These are phyloP conservation scores for Sungouiozyma intestinalis DNA, from an alignment of 805 yeast species.

Conservation along the genomic window DNA sequence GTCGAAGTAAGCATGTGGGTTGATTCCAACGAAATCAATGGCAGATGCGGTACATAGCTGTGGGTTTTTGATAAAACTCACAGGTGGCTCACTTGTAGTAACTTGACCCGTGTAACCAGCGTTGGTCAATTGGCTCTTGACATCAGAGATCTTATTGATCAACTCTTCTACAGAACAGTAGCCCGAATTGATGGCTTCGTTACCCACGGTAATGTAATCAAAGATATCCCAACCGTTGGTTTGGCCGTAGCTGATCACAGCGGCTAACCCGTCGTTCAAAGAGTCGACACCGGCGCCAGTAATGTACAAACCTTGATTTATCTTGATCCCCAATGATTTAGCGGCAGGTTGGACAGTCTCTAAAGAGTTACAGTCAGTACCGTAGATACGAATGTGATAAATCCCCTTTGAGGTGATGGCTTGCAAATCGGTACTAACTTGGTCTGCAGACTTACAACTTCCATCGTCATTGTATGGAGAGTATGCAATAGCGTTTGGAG, in stretches of 20 bases:
- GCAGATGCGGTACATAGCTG: conserved; percentile 56
- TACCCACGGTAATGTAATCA: conserved; percentile 72
- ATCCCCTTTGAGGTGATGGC: conserved; percentile 54
- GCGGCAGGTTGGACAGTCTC: conserved; percentile 55
- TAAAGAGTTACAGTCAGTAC: conserved; percentile 74
- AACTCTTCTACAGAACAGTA: conserved; percentile 54
- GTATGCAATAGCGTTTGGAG: conserved; percentile 57
- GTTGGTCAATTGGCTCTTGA: conserved; percentile 42
- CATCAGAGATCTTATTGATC: conserved; percentile 50
- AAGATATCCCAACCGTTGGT: conserved; percentile 62
- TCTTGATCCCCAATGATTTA: conserved; percentile 46
- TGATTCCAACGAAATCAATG: conserved; percentile 76
- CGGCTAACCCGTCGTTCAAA: conserved; percentile 48
- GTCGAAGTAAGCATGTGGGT: conserved; percentile 82
- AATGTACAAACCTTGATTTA: conserved; percentile 88
- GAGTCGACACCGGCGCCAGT: conserved; percentile 53
- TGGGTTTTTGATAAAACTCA: conserved; percentile 51
- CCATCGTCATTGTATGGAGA: conserved; percentile 68
- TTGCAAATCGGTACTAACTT: conserved; percentile 49
- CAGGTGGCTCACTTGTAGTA: conserved; percentile 90
- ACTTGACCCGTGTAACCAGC: conserved; percentile 74
- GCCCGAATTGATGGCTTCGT: conserved; percentile 69
- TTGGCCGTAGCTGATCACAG: conserved; percentile 41
- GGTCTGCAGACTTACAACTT: conserved; percentile 48
- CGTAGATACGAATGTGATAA: conserved; percentile 62